Conservation (phyloP, 2,329 filamentous ascomycete species). For the Rhynchosporium agropyri region DNA sequence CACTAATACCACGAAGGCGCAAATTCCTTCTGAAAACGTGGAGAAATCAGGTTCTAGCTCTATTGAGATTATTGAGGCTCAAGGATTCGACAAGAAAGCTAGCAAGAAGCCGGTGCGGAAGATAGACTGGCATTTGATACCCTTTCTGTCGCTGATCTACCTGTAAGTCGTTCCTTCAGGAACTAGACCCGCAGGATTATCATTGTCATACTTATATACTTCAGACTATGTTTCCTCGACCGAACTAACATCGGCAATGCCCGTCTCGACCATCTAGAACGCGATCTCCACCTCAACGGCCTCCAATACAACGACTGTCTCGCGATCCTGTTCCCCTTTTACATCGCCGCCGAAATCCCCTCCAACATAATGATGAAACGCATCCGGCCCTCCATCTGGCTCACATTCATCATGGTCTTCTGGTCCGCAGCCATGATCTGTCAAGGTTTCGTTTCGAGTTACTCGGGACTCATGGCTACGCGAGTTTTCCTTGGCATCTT, state of each 20-base stretch:
- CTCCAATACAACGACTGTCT: slow-evolving; percentile 37
- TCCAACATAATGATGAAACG: slow-evolving; percentile 59
- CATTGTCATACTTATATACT: slow-evolving; percentile 25
- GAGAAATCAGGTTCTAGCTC: slow-evolving; percentile 13
- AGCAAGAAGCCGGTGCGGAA: slow-evolving; percentile 57
- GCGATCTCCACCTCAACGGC: slow-evolving; percentile 44
- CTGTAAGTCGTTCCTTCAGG: slow-evolving; percentile 39
- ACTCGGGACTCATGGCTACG: slow-evolving; percentile 25
- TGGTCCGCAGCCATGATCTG: slow-evolving; percentile 28
- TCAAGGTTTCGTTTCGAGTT: slow-evolving; percentile 30
- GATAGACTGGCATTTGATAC: slow-evolving; percentile 59
- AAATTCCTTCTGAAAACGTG: neutral
- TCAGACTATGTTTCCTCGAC: slow-evolving; percentile 29
- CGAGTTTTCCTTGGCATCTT: slow-evolving; percentile 32
- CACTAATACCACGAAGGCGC: neutral
- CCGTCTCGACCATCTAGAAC: slow-evolving; percentile 33
- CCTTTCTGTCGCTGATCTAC: slow-evolving; percentile 62
- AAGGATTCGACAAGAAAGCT: slow-evolving; percentile 43
- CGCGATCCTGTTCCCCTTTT: slow-evolving; percentile 35
- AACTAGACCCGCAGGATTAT: slow-evolving; percentile 23
- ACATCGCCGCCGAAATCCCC: slow-evolving; percentile 50
- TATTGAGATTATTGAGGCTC: slow-evolving; percentile 16
- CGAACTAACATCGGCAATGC: slow-evolving; percentile 36
- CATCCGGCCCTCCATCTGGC: slow-evolving; percentile 57
- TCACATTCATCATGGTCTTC: slow-evolving; percentile 64